These are phyloP conservation scores for Aspergillus fructus DNA, from an alignment of 2,329 filamentous ascomycete species.

Conservation along the genomic window DNA sequence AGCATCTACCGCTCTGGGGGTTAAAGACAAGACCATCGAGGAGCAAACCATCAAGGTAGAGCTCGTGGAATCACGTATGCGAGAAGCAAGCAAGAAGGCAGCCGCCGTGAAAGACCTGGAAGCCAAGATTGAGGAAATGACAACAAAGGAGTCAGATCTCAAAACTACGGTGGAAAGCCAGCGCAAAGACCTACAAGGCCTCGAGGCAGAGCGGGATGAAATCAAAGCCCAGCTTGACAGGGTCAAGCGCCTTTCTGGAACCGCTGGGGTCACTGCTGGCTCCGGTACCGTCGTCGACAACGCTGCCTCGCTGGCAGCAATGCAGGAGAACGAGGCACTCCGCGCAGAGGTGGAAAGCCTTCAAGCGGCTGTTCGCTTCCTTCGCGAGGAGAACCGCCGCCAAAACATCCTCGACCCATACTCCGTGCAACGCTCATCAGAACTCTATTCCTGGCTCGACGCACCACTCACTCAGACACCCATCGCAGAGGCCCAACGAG, in stretches of 20 bases:
- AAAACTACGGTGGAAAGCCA: conserved; percentile 34
- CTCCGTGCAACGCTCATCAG: conserved; percentile 40
- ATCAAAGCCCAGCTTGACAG: conserved; percentile 43
- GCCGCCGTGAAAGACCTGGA: conserved; percentile 48
- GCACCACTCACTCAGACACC: conserved; percentile 35
- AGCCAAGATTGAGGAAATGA: conserved; percentile 40
- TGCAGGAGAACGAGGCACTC: conserved; percentile 45
- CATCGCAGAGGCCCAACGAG: conserved; percentile 25
- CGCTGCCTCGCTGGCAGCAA: conserved; percentile 39
- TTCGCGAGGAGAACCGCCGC: conserved; percentile 46
- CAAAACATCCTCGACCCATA: conserved; percentile 42
- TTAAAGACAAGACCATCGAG: conserved; percentile 78
- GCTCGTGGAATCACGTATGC: conserved; percentile 83
- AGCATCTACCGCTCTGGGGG: conserved; percentile 67
- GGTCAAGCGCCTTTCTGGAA: conserved; percentile 42
- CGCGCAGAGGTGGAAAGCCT: conserved; percentile 44
- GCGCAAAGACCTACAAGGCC: conserved; percentile 35
- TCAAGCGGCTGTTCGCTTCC: conserved; percentile 47
- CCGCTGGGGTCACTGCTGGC: conserved; percentile 36
- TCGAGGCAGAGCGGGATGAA: conserved; percentile 43
- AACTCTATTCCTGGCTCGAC: conserved; percentile 46
- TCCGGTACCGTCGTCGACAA: conserved; percentile 40
- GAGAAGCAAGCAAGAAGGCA: conserved; percentile 76
- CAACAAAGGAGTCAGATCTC: conserved; percentile 33
- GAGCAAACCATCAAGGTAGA: conserved; percentile 90